These are phyloP conservation scores for Cytospora paraplurivora DNA, from an alignment of 2,329 filamentous ascomycete species.

Conservation along the genomic window DNA sequence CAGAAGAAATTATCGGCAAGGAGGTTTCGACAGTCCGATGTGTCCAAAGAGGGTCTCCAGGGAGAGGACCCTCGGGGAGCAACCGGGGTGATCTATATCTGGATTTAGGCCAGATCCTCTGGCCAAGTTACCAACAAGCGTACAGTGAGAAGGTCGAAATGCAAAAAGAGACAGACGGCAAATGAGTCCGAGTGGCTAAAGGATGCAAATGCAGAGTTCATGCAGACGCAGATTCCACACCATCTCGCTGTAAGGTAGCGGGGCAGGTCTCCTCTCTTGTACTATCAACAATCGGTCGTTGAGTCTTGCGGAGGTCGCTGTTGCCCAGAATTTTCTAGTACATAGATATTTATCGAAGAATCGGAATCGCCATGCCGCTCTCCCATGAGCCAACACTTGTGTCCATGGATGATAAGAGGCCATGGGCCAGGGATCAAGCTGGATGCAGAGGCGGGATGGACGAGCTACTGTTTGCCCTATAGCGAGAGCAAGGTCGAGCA, in stretches of 20 bases:
- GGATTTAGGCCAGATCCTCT: conserved; percentile 19
- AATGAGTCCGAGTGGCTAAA: background rate
- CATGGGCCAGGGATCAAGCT: conserved; percentile 12
- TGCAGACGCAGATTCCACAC: conserved; percentile 10
- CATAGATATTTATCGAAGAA: conserved; percentile 8
- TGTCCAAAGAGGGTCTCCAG: conserved; percentile 13
- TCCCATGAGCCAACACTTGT: background rate
- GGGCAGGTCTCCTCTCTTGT: conserved; percentile 14
- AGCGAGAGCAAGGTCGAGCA: background rate
- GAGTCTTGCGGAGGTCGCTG: background rate
- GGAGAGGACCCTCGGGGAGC: conserved; percentile 26
- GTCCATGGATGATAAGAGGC: background rate
- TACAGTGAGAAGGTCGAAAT: background rate
- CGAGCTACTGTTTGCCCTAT: conserved; percentile 2
- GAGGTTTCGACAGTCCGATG: background rate
- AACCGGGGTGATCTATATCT: conserved; percentile 23
- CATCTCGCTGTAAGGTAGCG: background rate
- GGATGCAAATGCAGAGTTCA: conserved; percentile 10
- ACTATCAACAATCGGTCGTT: background rate
- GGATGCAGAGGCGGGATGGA: conserved; percentile 10
- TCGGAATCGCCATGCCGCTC: conserved; percentile 18
- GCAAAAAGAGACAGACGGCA: background rate
- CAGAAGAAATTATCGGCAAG: background rate
- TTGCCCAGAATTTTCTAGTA: background rate
- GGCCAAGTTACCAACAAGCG: conserved; percentile 12